Base-by-base conservation (phyloP, 805 yeast species). In the Candida qinlingensis region DNA sequence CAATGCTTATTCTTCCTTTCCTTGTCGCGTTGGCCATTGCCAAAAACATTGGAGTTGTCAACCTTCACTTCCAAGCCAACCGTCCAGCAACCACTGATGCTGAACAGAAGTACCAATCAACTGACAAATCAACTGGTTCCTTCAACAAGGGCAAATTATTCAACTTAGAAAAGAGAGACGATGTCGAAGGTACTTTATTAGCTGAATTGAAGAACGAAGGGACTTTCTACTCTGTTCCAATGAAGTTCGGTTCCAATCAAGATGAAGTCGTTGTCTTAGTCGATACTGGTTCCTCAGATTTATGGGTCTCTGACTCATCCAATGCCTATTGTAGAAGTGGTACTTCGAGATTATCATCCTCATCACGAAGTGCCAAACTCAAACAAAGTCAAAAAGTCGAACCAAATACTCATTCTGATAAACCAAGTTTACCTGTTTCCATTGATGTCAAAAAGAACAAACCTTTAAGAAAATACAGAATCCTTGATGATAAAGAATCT, bases 241-340 rank as follows among this genome's bases (percentile, higher is more conserved):
- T 79, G 33, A 56, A 63, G 27, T 60, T 85, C 25, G 92, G 94
- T 4, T 76, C 87, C 0, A 75, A 82, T 1, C 59, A 70, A 1
- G 84, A 83, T 56, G 62, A 68, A n/a, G 69, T 84, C 6, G 70
- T 69, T 8, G 79, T 84, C 8, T 62, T 82, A 37, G 61, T 85
- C n/a, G 94, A 85, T 58, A 85, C 91, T 1, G 94, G 92, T 3
- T 83, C 90, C 0, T 75, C 87, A 0, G 92, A 85, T 61, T 65
- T 86, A 26, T 84, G 88, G 87, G 78, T 84, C 26, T 71, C 77
- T 50, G 69, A 73, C 29, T 61, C 74, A 2, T 57, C 66, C 39
- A 80, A 79, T 56, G 75, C 83, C 3, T 74, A 70, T 48, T 76
- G 81, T 57, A 41, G 57, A 4, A 50, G 61, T 4, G 50, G 51